Conservation (phyloP, 2,329 filamentous ascomycete genomes). For the Aspergillus tamarii region DNA sequence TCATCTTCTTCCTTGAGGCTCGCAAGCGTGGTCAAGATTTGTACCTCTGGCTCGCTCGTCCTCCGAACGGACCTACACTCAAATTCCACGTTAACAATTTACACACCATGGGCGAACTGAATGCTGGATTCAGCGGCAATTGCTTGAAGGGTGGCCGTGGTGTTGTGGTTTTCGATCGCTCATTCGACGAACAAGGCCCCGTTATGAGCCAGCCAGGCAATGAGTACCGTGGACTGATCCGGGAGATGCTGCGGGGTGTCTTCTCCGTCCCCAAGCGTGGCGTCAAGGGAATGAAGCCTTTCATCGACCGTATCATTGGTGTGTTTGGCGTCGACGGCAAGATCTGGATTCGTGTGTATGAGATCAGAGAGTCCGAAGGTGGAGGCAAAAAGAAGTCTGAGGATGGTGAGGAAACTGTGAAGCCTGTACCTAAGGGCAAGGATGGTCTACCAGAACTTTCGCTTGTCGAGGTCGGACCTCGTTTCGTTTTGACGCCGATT, state of each 20-base stretch:
- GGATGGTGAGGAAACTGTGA: slow-evolving; percentile 44
- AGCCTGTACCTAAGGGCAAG: slow-evolving; percentile 48
- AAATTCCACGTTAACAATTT: slow-evolving; percentile 62
- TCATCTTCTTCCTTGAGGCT: slow-evolving; percentile 92
- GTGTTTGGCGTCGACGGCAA: slow-evolving; percentile 91
- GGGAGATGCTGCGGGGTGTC: slow-evolving; percentile 85
- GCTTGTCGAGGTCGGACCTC: slow-evolving; percentile 89
- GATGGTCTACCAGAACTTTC: slow-evolving; percentile 71
- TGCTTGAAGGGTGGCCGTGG: slow-evolving; percentile 92
- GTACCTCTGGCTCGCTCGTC: slow-evolving; percentile 90
- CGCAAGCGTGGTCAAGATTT: slow-evolving; percentile 86
- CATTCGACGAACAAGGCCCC: slow-evolving; percentile 75
- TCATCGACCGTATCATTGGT: slow-evolving; percentile 91
- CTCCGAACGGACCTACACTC: slow-evolving; percentile 77
- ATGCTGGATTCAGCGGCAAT: slow-evolving; percentile 83
- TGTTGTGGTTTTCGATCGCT: slow-evolving; percentile 85
- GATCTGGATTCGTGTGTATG: slow-evolving; percentile 95
- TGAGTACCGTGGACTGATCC: slow-evolving; percentile 59
- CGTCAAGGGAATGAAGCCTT: slow-evolving; percentile 89
- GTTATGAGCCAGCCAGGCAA: slow-evolving; percentile 66
- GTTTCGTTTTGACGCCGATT: slow-evolving; percentile 91
- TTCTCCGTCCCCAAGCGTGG: slow-evolving; percentile 87
- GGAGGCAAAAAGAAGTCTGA: slow-evolving; percentile 51
- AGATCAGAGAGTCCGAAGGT: slow-evolving; percentile 82
- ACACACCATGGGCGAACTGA: slow-evolving; percentile 95